Base-by-base conservation (phyloP, 1,284 basidiomycete genomes). In the Apiotrichum akiyoshidainum region DNA sequence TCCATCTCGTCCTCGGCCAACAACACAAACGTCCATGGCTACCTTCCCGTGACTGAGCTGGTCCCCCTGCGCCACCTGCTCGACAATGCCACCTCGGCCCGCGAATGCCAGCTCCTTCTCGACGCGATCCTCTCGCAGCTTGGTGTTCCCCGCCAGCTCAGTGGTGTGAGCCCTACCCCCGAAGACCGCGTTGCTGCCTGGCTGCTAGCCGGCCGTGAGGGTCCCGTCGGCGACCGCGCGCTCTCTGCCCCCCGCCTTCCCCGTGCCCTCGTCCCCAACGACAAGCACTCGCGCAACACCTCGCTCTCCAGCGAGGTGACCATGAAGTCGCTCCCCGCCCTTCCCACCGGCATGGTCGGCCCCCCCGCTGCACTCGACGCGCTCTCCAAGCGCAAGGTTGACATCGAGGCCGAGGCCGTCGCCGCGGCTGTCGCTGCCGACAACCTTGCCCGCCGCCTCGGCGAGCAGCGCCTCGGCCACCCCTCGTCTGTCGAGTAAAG, bases 41-140 rank as follows among this genome's bases (percentile, higher is more conserved):
- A 59, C 33, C 62, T 72, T 22, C 54, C 65, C 3, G 63, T 78
- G 42, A 51, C 78, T 14, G 74, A 80, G n/a, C 77, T 86, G 37
- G 78, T 81, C 14, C 87, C 89, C 51, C 82, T 94, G 72, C 85
- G 87, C 31, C 80, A 81, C 26, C 79, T 89, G 56, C 78, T 93
- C n/a, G 78, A 83, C 26, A 82, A 80, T 54, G 90, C 91, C 17
- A 87, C 86, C 1, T 85, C 82, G 35, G 87, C 84, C 42, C 86
- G 88, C 60, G 91, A 94, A 79, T 92, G 90, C 71, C 87, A 89
- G 51, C 80, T 92, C 37, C 84, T 93, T 44, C 81, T 91, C 44
- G 87, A 90, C 65, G 87, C 90, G 79, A 87, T 89, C 74, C 80
- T 93, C 54, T 81, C 84, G 22, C 84, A 85, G 68, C 83, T 83